Evolutionary conservation across 306 rosid genomes (phyloP).

Genomic region (Lablab purpureus): DNA sequence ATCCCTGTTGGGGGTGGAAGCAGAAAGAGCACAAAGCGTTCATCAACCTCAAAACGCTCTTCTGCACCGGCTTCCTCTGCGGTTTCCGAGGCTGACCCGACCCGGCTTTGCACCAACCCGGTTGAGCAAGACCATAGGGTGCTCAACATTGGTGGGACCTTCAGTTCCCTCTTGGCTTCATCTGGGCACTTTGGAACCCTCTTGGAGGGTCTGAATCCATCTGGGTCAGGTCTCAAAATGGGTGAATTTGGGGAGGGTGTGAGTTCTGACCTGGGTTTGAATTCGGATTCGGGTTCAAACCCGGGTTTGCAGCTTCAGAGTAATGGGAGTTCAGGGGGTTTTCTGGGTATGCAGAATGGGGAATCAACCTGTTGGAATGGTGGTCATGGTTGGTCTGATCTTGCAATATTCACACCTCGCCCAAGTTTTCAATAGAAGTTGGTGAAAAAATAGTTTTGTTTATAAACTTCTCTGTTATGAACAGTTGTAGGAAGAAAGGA

Average conservation of each 20-base stretch:
- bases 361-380: conserved; percentile 79
- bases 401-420: conserved; percentile 89
- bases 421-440: conserved; percentile 70
- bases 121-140: conserved; percentile 50
- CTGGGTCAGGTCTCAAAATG: conserved; percentile 63
- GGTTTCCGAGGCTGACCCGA: conserved; percentile 12
- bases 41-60: conserved; percentile 55
- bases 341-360: conserved; percentile 62
- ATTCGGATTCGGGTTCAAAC: conserved; percentile 57
- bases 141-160: conserved; percentile 62
- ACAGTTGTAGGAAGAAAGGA: background rate
- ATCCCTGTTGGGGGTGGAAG: conserved; percentile 91
- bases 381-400: conserved; percentile 86
- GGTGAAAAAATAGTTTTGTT: no score
- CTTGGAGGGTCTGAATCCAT: conserved; percentile 66
- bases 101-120: conserved; percentile 23
- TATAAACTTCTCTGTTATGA: background rate
- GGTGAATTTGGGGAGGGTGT: conserved; percentile 60
- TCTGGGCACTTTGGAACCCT: conserved; percentile 67
- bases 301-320: conserved; percentile 57
- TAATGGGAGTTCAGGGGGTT: conserved; percentile 53
- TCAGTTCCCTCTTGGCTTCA: conserved; percentile 75
- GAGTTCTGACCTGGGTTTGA: conserved; percentile 50
- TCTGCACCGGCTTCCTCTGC: conserved; percentile 41
- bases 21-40: conserved; percentile 68